phyloP scores from a whole-genome alignment of 2,329 filamentous ascomycete species.

The Alternaria sp. region DNA sequence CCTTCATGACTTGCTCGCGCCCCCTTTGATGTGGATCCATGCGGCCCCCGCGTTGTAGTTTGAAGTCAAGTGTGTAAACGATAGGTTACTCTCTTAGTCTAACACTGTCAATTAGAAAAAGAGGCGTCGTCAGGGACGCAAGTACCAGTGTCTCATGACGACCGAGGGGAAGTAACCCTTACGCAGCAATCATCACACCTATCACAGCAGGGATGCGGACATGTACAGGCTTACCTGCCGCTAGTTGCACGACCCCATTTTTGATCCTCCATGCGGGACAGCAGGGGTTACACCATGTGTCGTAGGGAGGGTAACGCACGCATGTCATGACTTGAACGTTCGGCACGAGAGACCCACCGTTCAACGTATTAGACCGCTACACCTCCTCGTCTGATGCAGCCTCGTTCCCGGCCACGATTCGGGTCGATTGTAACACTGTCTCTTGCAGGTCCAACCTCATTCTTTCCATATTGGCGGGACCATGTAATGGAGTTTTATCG shows the following conservation, averaged over 20 bases:
- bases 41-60: neutral
- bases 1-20: neutral
- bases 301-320: conserved; percentile 16
- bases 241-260: conserved; percentile 24
- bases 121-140: neutral
- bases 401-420: conserved; percentile 7
- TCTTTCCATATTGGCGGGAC: neutral
- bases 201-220: conserved; percentile 15
- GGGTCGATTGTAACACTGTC: neutral
- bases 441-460: conserved; percentile 1
- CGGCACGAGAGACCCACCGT: conserved; percentile 9
- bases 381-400: conserved; percentile 9
- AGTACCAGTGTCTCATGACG: conserved; percentile 17
- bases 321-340: conserved; percentile 17
- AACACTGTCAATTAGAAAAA: conserved; percentile 6
- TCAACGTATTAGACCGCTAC: conserved; percentile 16
- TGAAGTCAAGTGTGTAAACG: neutral
- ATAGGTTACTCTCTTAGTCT: neutral
- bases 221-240: conserved; percentile 20
- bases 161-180: conserved; percentile 12
- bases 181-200: conserved; percentile 11
- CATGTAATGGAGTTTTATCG: conserved; percentile 13
- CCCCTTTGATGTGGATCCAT: neutral
- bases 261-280: conserved; percentile 26
- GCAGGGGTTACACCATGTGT: conserved; percentile 20